Base-by-base conservation (phyloP, 2,329 filamentous ascomycete species). In the Fusarium musae region DNA sequence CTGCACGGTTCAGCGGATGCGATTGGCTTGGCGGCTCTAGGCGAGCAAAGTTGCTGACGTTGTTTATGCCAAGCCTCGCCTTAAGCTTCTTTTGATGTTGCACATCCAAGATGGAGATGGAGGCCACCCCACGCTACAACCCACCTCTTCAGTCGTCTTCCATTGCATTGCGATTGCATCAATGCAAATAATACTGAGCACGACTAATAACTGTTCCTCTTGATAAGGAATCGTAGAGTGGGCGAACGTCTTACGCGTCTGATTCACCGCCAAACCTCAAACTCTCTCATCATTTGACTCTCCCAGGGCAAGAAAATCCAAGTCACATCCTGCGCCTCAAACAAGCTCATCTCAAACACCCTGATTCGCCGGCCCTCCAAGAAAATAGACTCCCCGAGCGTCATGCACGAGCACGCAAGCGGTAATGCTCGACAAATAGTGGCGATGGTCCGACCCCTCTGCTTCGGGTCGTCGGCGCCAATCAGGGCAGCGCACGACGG, bases 391-490 rank as follows among this genome's bases (percentile, higher is more conserved):
- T 66, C 66, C 58, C 62, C 73, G 63, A 62, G 59, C 60, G 52
- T 67, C 70, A 76, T 75, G 75, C 75, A 73, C 42, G 61, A 50
- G 44, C 57, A 69, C 73, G 54, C 67, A 77, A 60, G 62, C 17
- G 71, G 75, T 37, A 76, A 75, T 70, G 70, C 49, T n/a, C 49
- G 49, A 72, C 70, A 57, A 54, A 54, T 63, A 64, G 71, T 62
- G 71, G 71, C 71, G 71, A 73, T 68, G 63, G 49, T 46, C 70
- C 71, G 71, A 59, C 70, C 70, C 66, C 66, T 69, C 63, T 50
- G 49, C 58, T 73, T 74, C 71, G 71, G 71, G 71, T 74, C 71
- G 71, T 74, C 71, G 71, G 71, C 70, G 59, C 71, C 71, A 72
- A 73, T 73, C 71, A 56, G 56, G 19, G 23, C 44, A 9, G 60